Conservation (phyloP, 2,329 filamentous ascomycete species). For the Xylaria sp. region DNA sequence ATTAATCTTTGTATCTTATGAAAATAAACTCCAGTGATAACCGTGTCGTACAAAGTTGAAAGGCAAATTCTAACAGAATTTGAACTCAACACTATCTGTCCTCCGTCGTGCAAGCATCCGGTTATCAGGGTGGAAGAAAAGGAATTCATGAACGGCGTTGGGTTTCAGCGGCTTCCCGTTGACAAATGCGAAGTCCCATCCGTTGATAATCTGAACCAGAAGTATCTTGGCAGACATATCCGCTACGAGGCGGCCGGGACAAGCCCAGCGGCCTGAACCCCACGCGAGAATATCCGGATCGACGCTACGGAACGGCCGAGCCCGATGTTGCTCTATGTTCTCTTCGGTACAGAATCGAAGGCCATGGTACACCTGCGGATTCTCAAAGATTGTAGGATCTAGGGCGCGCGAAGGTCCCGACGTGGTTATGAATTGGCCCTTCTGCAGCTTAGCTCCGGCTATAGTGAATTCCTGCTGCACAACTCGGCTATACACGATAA, state of each 20-base stretch:
- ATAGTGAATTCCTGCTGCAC: no score
- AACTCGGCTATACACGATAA: no score
- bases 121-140: slow-evolving; percentile 28
- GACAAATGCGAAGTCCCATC: slow-evolving; percentile 34
- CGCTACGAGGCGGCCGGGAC: slow-evolving; percentile 33
- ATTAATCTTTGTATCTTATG: no score
- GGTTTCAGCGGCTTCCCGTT: slow-evolving; percentile 14
- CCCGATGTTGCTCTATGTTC: slow-evolving; percentile 20
- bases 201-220: slow-evolving; percentile 32
- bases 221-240: slow-evolving; percentile 34
- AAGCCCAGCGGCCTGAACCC: slow-evolving; percentile 33
- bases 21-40: no score
- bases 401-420: slow-evolving; percentile 12
- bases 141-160: slow-evolving; percentile 25
- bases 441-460: no score
- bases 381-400: slow-evolving; percentile 20
- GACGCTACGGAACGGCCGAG: slow-evolving; percentile 31
- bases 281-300: slow-evolving; percentile 34
- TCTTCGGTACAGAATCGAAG: slow-evolving; percentile 27
- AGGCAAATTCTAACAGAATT: neutral
- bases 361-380: slow-evolving; percentile 23
- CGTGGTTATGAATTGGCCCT: neutral
- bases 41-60: neutral
- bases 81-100: neutral
- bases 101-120: slow-evolving; percentile 18